These are phyloP conservation scores for Termitomyces titanicus DNA, from an alignment of 768 basidiomycete genomes.

Conservation along the genomic window DNA sequence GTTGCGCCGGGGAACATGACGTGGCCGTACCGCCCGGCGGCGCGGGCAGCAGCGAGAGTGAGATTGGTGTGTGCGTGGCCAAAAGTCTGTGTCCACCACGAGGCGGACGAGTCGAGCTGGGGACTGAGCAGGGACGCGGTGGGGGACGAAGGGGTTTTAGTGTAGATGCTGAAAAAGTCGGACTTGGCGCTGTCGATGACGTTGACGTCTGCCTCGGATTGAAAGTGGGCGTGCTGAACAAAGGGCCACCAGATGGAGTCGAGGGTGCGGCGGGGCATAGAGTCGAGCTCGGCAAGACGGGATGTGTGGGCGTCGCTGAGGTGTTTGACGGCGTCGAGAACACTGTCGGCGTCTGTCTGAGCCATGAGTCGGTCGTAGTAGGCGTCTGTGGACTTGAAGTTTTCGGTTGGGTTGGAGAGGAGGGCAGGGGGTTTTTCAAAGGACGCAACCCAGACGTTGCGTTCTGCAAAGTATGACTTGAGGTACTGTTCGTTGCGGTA, in stretches of 20 bases:
- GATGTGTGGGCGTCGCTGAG: constrained; percentile 59
- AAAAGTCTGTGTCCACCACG: constrained; percentile 96
- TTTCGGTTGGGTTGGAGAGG: constrained; percentile 36
- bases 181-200: constrained; percentile 88
- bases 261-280: constrained; percentile 75
- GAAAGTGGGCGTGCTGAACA: constrained; percentile 80
- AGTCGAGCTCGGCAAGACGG: constrained; percentile 71
- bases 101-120: constrained; percentile 89
- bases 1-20: constrained; percentile 93
- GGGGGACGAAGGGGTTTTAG: constrained; percentile 21
- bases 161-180: constrained; percentile 82
- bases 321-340: constrained; percentile 48
- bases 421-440: constrained; percentile 58
- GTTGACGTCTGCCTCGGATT: constrained; percentile 68
- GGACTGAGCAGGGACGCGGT: constrained; percentile 34
- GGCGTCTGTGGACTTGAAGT: constrained; percentile 51
- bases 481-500: constrained; percentile 89
- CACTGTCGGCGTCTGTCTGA: constrained; percentile 21
- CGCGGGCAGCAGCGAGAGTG: constrained; percentile 82
- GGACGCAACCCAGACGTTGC: constrained; percentile 52
- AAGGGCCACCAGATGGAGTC: constrained; percentile 96
- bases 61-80: constrained; percentile 79
- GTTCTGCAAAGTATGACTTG: constrained; percentile 70
- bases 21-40: constrained; percentile 93
- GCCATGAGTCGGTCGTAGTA: constrained; percentile 62